Conservation (phyloP, 2,329 filamentous ascomycete species). For the Pseudonectria buxi region DNA sequence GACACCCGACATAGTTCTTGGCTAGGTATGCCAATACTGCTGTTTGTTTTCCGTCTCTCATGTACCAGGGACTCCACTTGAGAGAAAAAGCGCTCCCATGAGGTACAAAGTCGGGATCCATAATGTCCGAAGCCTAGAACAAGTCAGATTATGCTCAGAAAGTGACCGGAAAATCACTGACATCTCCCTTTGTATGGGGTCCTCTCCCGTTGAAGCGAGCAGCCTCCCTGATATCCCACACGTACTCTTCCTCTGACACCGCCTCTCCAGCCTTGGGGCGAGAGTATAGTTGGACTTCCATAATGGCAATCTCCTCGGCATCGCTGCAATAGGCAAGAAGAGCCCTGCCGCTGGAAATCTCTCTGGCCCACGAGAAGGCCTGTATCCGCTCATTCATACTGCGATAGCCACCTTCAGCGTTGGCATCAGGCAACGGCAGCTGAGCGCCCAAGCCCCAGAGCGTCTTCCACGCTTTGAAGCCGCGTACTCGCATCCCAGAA, state of each 20-base stretch:
- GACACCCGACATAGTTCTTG: conserved; percentile 49
- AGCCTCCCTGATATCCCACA: conserved; percentile 47
- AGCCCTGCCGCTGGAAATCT: conserved; percentile 33
- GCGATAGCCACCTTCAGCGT: conserved; percentile 21
- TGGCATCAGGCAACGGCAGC: conserved; percentile 40
- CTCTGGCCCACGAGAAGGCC: conserved; percentile 47
- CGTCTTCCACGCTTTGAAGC: conserved; percentile 44
- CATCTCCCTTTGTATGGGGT: conserved; percentile 33
- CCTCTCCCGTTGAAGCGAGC: conserved; percentile 42
- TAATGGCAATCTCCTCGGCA: conserved; percentile 41
- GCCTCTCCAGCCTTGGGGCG: conserved; percentile 12
- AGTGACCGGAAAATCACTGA: conserved; percentile 3
- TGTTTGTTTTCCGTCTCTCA: conserved; percentile 25
- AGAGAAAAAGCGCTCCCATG: conserved; percentile 44
- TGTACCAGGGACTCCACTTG: conserved; percentile 49
- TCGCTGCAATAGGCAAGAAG: conserved; percentile 49
- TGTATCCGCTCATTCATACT: conserved; percentile 40
- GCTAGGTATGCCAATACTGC: conserved; percentile 45
- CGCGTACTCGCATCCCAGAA: conserved; percentile 28
- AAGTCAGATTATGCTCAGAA: conserved; percentile 6
- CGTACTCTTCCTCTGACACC: conserved; percentile 20
- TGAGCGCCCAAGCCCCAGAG: conserved; percentile 51
- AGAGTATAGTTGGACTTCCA: conserved; percentile 38
- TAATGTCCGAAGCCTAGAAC: conserved; percentile 21
- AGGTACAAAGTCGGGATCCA: conserved; percentile 44